Evolutionary conservation across 768 basidiomycete species (phyloP).

Genomic region (Mycena maculata): DNA sequence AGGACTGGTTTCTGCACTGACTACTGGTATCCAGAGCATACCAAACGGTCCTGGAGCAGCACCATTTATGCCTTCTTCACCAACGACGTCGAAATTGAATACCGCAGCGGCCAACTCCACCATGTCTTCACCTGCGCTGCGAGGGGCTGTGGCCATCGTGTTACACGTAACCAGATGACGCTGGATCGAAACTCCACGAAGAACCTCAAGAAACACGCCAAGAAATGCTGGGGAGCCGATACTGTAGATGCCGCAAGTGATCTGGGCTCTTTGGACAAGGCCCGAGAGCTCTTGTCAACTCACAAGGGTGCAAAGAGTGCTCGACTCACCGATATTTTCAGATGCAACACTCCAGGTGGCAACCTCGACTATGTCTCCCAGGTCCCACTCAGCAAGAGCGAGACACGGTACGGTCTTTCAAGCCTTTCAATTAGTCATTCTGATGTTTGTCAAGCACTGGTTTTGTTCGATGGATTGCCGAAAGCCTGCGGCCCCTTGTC

Average conservation of each 20-base stretch:
- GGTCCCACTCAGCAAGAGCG: slow-evolving; percentile 37
- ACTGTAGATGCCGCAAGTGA: slow-evolving; percentile 6
- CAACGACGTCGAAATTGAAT: slow-evolving; percentile 16
- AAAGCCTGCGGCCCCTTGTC: slow-evolving; percentile 37
- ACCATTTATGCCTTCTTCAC: too few relatives aligned
- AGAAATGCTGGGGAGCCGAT: slow-evolving; percentile 19
- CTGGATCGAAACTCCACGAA: slow-evolving; percentile 14
- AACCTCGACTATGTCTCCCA: slow-evolving; percentile 34
- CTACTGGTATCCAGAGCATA: too few relatives aligned
- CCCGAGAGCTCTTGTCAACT: not conserved
- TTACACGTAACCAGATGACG: slow-evolving; percentile 8
- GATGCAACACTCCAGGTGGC: slow-evolving; percentile 1
- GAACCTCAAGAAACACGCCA: slow-evolving; percentile 15
- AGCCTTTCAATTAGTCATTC: not conserved
- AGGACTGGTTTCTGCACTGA: too few relatives aligned
- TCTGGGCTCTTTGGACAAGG: not conserved
- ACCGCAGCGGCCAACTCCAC: slow-evolving; percentile 4
- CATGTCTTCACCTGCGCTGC: slow-evolving; percentile 19
- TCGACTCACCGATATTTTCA: slow-evolving; percentile 21
- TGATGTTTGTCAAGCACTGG: slow-evolving; percentile 34
- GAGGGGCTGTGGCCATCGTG: slow-evolving; percentile 6
- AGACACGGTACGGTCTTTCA: slow-evolving; percentile 36
- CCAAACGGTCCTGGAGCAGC: too few relatives aligned
- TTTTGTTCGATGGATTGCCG: slow-evolving; percentile 40
- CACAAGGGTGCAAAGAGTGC: not conserved